A percentile compares a stretch with the other conserved stretches of the same genome.
These are phyloP conservation scores for Raphanus sativus DNA, from an alignment of 345 rosid species.

Conservation along the genomic window DNA sequence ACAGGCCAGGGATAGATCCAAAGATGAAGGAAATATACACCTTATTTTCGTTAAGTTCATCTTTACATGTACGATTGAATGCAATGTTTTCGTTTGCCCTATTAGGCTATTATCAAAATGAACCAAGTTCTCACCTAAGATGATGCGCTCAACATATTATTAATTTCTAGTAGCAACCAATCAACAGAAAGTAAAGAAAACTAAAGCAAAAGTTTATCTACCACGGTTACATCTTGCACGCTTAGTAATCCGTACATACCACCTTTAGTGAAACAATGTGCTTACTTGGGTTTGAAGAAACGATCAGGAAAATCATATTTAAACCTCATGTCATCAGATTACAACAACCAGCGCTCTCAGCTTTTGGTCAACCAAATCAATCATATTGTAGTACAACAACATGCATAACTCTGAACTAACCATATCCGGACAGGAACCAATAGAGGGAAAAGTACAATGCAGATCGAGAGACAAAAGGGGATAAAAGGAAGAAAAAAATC, in stretches of 20 bases:
- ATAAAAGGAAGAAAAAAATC: not conserved
- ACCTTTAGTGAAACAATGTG: not conserved
- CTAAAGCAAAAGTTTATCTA: not conserved
- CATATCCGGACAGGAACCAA: not conserved
- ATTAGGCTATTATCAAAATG: constrained; percentile 3
- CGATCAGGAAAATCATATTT: not conserved
- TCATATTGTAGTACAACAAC: constrained; percentile 7
- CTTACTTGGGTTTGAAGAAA: constrained; percentile 41
- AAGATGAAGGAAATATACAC: not conserved
- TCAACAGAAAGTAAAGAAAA: not conserved
- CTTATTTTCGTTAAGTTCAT: not conserved
- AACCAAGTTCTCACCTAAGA: not conserved
- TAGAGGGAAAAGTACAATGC: constrained; percentile 4
- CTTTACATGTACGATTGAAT: not conserved
- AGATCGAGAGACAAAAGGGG: constrained; percentile 11
- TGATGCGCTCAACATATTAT: not conserved
- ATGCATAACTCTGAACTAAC: constrained; percentile 9
- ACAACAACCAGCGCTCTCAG: not conserved
- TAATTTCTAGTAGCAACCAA: not conserved
- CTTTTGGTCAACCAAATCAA: not conserved
- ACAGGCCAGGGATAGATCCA: not conserved
- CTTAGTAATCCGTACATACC: not conserved
- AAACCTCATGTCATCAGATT: constrained; percentile 11
- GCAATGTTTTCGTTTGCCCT: not conserved
- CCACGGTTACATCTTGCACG: not conserved